Base-by-base conservation (phyloP, 176 grass and related monocot species). In the Carex myosuroides region DNA sequence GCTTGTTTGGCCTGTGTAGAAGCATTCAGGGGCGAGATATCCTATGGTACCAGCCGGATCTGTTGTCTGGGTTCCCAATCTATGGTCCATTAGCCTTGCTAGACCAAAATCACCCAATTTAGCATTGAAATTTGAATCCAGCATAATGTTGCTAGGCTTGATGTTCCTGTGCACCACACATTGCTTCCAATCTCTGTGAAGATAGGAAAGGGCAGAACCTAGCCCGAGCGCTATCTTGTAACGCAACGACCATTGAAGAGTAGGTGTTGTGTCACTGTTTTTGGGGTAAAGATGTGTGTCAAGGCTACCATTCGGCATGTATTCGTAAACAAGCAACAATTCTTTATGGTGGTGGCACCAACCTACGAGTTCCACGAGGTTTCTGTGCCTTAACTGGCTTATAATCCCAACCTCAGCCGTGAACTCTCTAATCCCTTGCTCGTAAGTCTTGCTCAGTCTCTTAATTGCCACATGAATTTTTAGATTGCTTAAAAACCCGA, bases 61-160 rank as follows among this genome's bases (percentile, higher is more conserved):
- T 11, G 84, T 86, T n/a, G 84, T 79, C 24, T 65, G 84, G 20
- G 60, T 66, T 21, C 70, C 73, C 29, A 32, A 6, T 50, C 57
- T 60, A 21, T 86, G 84, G 22, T 86, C 84, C 14, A 86, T 72
- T 24, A 86, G 84, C 59, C 84, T 60, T 13, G 84, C 84, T 3
- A 86, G 57, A 62, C 84, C 84, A 21, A 86, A 86, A 65, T 86
- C 84, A 14, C 84, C 84, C 35, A 86, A 72, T 79, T 86, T 86
- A 17, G 84, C 58, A 65, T 66, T 67, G 16, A 86, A 86, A 35
- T 61, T 9, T 21, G 69, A 78, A 67, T 86, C 84, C 29, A 85
- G 53, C 83, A 85, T 85, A 13, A 85, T 66, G 53, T 85, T 85
- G 26, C 83, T 83, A 26, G 80, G 80, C 11, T 83, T 83, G 20